phyloP scores from a whole-genome alignment of 176 grass and related monocot genomes.

The Hordeum marinum region DNA sequence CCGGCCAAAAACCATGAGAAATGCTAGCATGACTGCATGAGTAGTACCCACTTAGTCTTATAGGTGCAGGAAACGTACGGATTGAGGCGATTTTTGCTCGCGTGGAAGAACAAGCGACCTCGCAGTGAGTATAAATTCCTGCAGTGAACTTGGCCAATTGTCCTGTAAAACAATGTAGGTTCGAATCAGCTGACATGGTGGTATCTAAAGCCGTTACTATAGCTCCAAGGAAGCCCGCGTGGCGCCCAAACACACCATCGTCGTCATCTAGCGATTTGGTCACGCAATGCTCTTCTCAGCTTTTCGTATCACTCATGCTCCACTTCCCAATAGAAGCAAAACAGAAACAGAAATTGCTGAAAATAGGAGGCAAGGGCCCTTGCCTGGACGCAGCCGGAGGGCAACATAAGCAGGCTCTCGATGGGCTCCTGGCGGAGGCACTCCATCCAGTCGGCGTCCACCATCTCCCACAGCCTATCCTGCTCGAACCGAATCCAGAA shows the following conservation, averaged over 20 bases:
- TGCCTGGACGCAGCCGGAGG: conserved; percentile 70
- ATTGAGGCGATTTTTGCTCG: conserved; percentile 43
- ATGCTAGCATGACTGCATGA: neutral
- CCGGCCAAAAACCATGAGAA: neutral
- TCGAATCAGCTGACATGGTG: neutral
- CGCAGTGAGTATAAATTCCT: conserved; percentile 51
- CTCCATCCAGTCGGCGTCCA: conserved; percentile 85
- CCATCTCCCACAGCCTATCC: conserved; percentile 70
- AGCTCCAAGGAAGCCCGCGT: too few species aligned
- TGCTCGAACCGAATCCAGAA: conserved; percentile 20
- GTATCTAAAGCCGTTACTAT: neutral
- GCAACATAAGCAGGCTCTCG: conserved; percentile 55
- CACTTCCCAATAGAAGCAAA: neutral
- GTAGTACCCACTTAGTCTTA: neutral
- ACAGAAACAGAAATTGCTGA: neutral
- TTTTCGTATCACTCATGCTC: neutral
- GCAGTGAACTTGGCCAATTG: conserved; percentile 60
- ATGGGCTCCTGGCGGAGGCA: conserved; percentile 65
- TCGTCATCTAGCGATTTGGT: too few species aligned
- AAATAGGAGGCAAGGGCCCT: neutral
- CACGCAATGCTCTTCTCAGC: too few species aligned
- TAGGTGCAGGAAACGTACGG: conserved; percentile 35
- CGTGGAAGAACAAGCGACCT: conserved; percentile 60
- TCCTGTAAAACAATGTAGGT: conserved; percentile 38
- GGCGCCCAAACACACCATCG: too few species aligned